A percentile compares a stretch with the other conserved stretches of the same genome.
Conservation (phyloP, 2,329 filamentous ascomycete species). For the Daldinia eschscholtzii region DNA sequence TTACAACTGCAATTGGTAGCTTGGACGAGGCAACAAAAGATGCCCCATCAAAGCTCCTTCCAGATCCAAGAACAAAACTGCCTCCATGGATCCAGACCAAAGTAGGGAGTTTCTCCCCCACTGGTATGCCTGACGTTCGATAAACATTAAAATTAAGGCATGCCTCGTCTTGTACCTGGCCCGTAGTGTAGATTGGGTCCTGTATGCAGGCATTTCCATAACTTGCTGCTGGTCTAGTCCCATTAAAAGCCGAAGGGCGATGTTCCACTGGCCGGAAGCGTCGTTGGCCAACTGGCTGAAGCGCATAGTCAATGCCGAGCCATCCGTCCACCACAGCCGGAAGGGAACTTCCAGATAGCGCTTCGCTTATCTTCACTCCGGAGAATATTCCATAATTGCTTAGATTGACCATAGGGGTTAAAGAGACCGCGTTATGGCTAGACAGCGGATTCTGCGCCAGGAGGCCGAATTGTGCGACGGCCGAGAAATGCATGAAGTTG, state of each 20-base stretch:
- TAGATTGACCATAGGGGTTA: constrained; percentile 7
- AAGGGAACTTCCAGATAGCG: constrained; percentile 3
- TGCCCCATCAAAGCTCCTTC: constrained; percentile 2
- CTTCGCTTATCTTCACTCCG: neutral
- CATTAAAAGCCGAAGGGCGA: constrained; percentile 6
- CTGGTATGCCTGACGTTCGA: constrained; percentile 3
- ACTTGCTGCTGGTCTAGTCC: neutral
- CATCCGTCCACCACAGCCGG: constrained; percentile 1
- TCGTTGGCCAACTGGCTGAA: constrained; percentile 7
- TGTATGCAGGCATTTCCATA: constrained; percentile 13
- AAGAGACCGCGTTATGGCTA: neutral
- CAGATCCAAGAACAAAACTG: constrained; percentile 5
- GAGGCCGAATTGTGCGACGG: constrained; percentile 9
- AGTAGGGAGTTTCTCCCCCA: constrained; percentile 6
- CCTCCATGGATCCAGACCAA: constrained; percentile 14
- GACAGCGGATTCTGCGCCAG: neutral
- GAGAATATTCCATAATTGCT: constrained; percentile 5
- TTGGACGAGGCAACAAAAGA: constrained; percentile 7
- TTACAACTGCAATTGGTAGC: constrained; percentile 10
- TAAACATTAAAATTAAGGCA: constrained; percentile 16
- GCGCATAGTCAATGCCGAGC: constrained; percentile 15
- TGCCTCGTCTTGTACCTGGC: constrained; percentile 8
- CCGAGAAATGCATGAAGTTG: constrained; percentile 14
- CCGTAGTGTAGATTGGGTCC: neutral
- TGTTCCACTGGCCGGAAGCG: constrained; percentile 4